Evolutionary conservation across 805 yeast genomes (phyloP).

Genomic region (Barnettozyma sucrosica): DNA sequence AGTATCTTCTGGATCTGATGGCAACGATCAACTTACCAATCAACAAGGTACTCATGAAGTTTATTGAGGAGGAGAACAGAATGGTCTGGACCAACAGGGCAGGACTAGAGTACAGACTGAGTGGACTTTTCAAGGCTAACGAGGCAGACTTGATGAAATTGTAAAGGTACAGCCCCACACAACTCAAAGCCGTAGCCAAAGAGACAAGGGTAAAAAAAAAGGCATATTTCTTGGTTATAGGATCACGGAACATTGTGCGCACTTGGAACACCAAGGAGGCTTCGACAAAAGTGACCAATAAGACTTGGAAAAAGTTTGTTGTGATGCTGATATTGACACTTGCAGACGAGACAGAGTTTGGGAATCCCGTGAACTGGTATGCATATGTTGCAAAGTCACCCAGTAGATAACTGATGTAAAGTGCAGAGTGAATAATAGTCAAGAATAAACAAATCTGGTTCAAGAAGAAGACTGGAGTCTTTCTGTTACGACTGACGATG

Average conservation of each 20-base stretch:
- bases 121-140: constrained; percentile 23
- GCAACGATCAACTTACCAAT: constrained; percentile 63
- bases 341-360: constrained; percentile 29
- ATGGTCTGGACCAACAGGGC: constrained; percentile 50
- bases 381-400: constrained; percentile 48
- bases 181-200: constrained; percentile 42
- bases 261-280: constrained; percentile 67
- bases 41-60: constrained; percentile 55
- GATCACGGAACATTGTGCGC: constrained; percentile 59
- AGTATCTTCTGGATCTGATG: constrained; percentile 59
- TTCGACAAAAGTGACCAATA: constrained; percentile 59
- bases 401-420: constrained; percentile 49
- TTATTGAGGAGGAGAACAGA: constrained; percentile 63
- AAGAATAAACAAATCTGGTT: constrained; percentile 57
- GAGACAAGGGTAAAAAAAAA: constrained; percentile 34
- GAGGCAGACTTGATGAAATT: constrained; percentile 41
- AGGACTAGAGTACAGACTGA: constrained; percentile 28
- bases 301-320: constrained; percentile 51
- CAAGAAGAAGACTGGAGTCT: constrained; percentile 66
- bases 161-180: constrained; percentile 54
- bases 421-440: constrained; percentile 52
- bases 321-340: constrained; percentile 52
- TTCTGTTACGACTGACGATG: constrained; percentile 45
- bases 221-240: constrained; percentile 39
- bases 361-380: constrained; percentile 42